Conservation (phyloP, 495 filamentous ascomycete species). For the Lophiotrema nucula region DNA sequence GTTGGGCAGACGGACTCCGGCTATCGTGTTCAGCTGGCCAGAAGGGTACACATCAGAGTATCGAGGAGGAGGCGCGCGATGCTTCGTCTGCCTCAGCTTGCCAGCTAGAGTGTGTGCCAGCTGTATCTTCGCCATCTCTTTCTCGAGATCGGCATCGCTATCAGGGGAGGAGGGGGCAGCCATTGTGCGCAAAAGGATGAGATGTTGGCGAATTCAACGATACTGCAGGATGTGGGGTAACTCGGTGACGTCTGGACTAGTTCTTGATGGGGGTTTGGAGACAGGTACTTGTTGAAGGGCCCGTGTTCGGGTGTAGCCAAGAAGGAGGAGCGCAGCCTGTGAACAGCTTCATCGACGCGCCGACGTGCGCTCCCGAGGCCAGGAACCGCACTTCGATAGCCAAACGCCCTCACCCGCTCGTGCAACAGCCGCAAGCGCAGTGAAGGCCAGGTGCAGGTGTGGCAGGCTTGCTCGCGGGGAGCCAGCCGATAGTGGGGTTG, state of each 20-base stretch:
- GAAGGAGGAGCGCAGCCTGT: slow-evolving; percentile 7
- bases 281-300: neutral
- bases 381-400: neutral
- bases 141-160: slow-evolving; percentile 35
- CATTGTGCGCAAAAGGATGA: slow-evolving; percentile 30
- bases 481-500: slow-evolving; percentile 18
- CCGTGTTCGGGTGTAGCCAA: slow-evolving; percentile 11
- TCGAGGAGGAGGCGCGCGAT: slow-evolving; percentile 16
- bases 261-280: neutral
- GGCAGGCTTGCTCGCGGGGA: slow-evolving; percentile 1
- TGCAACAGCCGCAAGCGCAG: too few relatives aligned
- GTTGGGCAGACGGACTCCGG: slow-evolving; percentile 44
- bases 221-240: too few relatives aligned
- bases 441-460: slow-evolving; percentile 5
- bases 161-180: slow-evolving; percentile 31
- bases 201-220: neutral
- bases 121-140: slow-evolving; percentile 37
- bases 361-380: neutral
- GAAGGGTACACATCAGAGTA: slow-evolving; percentile 27
- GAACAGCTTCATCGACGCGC: neutral
- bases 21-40: slow-evolving; percentile 33
- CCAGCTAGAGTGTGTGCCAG: slow-evolving; percentile 9
- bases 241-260: neutral
- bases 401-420: neutral
- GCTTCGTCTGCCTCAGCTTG: slow-evolving; percentile 1